Percentiles rank a stretch among this genome's conserved stretches.
phyloP scores from a whole-genome alignment of 257 asterid species.

The Solanum ahanhuiri region DNA sequence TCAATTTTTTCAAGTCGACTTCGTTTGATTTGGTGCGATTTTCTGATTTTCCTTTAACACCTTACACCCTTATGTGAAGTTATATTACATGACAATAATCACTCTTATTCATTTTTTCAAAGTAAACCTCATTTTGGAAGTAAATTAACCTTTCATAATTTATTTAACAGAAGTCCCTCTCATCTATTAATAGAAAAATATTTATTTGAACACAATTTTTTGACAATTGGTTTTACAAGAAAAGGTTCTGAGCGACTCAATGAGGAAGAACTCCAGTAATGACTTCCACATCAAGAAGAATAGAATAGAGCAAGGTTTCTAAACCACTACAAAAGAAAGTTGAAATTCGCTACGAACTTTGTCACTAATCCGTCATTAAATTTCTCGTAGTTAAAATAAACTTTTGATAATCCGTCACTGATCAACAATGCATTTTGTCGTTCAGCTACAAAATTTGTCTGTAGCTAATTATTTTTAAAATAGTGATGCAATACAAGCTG shows the following conservation, averaged over 20 bases:
- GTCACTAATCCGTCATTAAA: not conserved
- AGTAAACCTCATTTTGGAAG: not conserved
- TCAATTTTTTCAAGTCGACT: not conserved
- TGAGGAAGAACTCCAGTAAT: not conserved
- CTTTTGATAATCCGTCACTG: not conserved
- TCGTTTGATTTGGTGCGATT: not conserved
- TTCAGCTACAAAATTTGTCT: not conserved
- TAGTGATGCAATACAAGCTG: too few species aligned
- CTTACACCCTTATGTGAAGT: not conserved
- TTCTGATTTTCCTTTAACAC: not conserved
- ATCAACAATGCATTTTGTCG: not conserved
- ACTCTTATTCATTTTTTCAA: not conserved
- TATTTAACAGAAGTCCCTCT: not conserved
- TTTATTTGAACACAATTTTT: not conserved
- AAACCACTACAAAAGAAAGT: not conserved
- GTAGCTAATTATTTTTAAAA: too few species aligned
- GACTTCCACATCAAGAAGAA: not conserved
- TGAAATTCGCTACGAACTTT: not conserved
- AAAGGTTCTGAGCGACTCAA: not conserved
- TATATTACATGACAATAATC: not conserved
- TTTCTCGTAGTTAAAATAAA: not conserved
- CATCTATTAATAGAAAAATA: not conserved
- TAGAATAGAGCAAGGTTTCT: not conserved
- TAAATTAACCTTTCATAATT: too few species aligned
- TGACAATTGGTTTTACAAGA: not conserved